phyloP scores from a whole-genome alignment of 805 yeast species.

The Cyberlindnera mycetangii region DNA sequence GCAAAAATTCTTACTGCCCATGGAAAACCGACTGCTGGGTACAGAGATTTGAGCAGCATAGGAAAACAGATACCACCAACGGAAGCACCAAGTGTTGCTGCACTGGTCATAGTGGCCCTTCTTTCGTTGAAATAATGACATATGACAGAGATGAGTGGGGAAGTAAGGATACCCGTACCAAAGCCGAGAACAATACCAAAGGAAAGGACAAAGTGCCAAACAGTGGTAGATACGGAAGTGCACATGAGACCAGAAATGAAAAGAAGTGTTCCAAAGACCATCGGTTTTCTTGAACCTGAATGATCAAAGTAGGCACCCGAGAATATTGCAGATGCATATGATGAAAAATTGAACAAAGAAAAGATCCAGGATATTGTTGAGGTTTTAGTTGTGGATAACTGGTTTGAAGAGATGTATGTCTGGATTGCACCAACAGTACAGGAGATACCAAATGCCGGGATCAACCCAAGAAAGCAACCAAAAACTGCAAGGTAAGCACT shows the following conservation, averaged over 20 bases:
- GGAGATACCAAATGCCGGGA: constrained; percentile 57
- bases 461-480: constrained; percentile 58
- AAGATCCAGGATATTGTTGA: constrained; percentile 66
- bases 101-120: constrained; percentile 54
- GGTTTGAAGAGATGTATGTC: constrained; percentile 54
- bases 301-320: constrained; percentile 63
- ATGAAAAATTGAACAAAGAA: constrained; percentile 52
- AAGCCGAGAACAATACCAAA: constrained; percentile 55
- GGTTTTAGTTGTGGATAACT: constrained; percentile 45
- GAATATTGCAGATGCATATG: constrained; percentile 50
- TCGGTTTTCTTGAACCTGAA: constrained; percentile 48
- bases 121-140: constrained; percentile 63
- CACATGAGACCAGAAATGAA: constrained; percentile 54
- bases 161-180: constrained; percentile 58
- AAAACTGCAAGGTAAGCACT: constrained; percentile 55
- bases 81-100: constrained; percentile 53
- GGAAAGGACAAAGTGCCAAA: constrained; percentile 60
- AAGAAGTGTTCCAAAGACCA: constrained; percentile 42
- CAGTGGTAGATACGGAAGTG: constrained; percentile 48
- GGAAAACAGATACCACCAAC: constrained; percentile 58
- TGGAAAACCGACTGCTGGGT: constrained; percentile 47
- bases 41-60: constrained; percentile 47
- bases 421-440: constrained; percentile 67
- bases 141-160: constrained; percentile 59
- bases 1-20: constrained; percentile 61